phyloP scores from a whole-genome alignment of 2,329 filamentous ascomycete genomes.

The Chaetomium globosum region DNA sequence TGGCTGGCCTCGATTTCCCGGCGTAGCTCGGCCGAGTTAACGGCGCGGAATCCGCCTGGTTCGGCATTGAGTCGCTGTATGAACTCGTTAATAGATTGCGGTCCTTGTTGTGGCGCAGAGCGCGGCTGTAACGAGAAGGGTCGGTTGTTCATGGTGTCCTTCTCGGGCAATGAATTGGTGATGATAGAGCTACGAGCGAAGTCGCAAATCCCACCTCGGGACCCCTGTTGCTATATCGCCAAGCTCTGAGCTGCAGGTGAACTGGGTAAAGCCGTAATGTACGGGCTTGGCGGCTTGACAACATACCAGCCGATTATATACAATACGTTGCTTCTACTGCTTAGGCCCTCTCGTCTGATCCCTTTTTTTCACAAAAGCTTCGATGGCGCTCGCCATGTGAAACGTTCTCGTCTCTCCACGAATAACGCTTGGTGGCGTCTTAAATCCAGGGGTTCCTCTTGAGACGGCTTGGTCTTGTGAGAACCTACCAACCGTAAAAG shows the following conservation, averaged over 20 bases:
- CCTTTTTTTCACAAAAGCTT: too few species aligned
- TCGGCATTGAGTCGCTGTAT: slow-evolving; percentile 78
- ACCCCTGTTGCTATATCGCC: slow-evolving; percentile 15
- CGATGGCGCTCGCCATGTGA: too few species aligned
- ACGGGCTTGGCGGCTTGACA: neutral
- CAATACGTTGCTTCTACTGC: too few species aligned
- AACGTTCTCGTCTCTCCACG: too few species aligned
- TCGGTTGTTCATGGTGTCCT: slow-evolving; percentile 29
- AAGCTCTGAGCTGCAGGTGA: neutral
- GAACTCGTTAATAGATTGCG: slow-evolving; percentile 69
- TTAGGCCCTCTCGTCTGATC: too few species aligned
- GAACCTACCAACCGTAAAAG: too few species aligned
- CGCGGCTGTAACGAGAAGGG: slow-evolving; percentile 65
- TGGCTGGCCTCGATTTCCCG: slow-evolving; percentile 63
- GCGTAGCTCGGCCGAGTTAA: slow-evolving; percentile 73
- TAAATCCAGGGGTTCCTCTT: too few species aligned
- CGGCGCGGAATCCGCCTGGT: slow-evolving; percentile 77
- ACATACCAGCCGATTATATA: too few species aligned
- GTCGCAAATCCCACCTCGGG: slow-evolving; percentile 14
- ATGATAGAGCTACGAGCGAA: neutral
- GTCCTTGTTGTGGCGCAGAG: slow-evolving; percentile 57
- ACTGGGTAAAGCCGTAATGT: neutral
- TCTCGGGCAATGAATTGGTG: neutral
- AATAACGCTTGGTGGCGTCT: too few species aligned
- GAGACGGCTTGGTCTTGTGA: too few species aligned